phyloP scores from a whole-genome alignment of 192 early-diverging fungal genomes.

The Linnemannia zychae region DNA sequence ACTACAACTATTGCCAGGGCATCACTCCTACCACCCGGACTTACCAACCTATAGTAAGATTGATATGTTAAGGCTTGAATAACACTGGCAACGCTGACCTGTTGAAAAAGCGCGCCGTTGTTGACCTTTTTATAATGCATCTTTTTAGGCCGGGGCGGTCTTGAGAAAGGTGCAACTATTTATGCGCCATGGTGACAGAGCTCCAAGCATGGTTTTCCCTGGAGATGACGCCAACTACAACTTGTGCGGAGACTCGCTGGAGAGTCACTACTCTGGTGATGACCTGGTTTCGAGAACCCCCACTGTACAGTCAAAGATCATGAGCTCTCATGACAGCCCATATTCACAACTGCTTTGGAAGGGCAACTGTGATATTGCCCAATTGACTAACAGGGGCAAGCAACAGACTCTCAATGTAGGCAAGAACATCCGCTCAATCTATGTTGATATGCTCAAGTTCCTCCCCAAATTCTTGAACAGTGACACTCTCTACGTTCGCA shows the following conservation, averaged over 20 bases:
- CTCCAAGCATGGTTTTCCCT: constrained; percentile 49
- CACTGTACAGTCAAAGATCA: neutral
- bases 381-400: constrained; percentile 73
- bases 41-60: constrained; percentile 6
- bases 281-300: neutral
- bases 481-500: constrained; percentile 65
- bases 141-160: constrained; percentile 35
- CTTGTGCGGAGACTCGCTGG: constrained; percentile 17
- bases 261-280: neutral
- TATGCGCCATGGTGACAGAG: constrained; percentile 69
- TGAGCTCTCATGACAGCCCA: neutral
- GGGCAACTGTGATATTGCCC: constrained; percentile 61
- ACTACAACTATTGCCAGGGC: constrained; percentile 14
- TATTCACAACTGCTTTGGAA: constrained; percentile 20
- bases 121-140: too few species aligned
- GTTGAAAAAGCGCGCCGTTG: neutral
- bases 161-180: constrained; percentile 68
- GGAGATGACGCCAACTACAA: constrained; percentile 53
- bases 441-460: constrained; percentile 65
- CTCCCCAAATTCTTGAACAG: constrained; percentile 52
- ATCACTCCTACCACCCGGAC: neutral
- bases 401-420: constrained; percentile 63
- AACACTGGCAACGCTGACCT: neutral
- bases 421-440: constrained; percentile 57
- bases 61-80: neutral